Evolutionary conservation across 306 rosid genomes (phyloP).

Genomic region (Delonix regia): DNA sequence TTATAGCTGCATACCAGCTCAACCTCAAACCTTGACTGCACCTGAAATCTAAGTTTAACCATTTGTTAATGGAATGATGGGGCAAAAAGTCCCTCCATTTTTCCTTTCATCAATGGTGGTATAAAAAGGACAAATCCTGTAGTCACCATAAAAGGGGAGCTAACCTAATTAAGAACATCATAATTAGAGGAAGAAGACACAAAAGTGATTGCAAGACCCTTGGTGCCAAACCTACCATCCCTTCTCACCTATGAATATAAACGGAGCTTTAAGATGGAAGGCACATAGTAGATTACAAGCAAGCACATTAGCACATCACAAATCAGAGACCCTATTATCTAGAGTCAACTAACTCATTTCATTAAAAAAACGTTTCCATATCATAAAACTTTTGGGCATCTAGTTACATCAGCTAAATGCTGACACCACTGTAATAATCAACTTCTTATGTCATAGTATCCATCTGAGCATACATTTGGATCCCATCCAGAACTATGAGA

Average conservation of each 20-base stretch:
- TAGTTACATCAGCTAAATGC: background rate
- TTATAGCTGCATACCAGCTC: constrained; percentile 31
- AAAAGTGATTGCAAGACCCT: constrained; percentile 96
- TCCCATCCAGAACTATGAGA: background rate
- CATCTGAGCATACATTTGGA: background rate
- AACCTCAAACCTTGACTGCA: constrained; percentile 97
- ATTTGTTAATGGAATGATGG: constrained; percentile 46
- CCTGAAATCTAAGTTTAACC: constrained; percentile 55
- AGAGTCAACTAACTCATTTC: background rate
- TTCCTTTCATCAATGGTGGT: background rate
- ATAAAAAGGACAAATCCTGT: background rate
- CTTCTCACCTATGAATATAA: constrained; percentile 73
- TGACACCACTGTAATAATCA: background rate
- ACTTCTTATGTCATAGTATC: background rate
- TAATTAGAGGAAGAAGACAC: constrained; percentile 84
- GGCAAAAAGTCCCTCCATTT: background rate
- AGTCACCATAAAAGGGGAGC: background rate
- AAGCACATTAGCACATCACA: background rate
- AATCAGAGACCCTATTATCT: background rate
- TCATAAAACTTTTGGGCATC: background rate
- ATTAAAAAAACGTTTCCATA: too few relatives aligned
- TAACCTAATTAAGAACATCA: constrained; percentile 68
- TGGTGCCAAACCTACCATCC: constrained; percentile 97
- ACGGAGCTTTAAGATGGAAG: background rate
- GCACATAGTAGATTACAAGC: background rate